These are phyloP conservation scores for Rhytidhysteron rufulum DNA, from an alignment of 2,329 filamentous ascomycete species.

Conservation along the genomic window DNA sequence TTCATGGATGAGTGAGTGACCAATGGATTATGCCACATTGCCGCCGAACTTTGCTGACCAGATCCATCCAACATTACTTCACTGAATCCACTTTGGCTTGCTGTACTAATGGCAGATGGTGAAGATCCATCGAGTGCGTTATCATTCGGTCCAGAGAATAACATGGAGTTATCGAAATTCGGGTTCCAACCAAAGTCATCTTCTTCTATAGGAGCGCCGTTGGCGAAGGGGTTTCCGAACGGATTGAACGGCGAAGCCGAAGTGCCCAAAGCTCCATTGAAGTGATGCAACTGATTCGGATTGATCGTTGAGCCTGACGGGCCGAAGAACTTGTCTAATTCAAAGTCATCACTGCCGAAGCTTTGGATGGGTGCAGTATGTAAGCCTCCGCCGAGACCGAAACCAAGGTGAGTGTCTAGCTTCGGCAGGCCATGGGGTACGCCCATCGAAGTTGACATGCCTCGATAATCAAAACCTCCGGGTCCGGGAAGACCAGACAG, in stretches of 20 bases:
- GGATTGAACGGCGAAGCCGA: conserved; percentile 46
- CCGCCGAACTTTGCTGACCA: conserved; percentile 33
- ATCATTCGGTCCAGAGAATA: conserved; percentile 58
- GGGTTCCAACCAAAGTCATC: conserved; percentile 87
- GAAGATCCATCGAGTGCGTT: conserved; percentile 88
- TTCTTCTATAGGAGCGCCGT: conserved; percentile 58
- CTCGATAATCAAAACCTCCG: conserved; percentile 62
- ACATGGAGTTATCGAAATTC: conserved; percentile 69
- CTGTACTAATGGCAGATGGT: conserved; percentile 91
- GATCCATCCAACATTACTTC: conserved; percentile 84
- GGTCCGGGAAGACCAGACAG: conserved; percentile 60
- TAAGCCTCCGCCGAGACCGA: conserved; percentile 65
- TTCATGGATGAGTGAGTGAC: conserved; percentile 66
- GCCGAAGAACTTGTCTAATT: conserved; percentile 69
- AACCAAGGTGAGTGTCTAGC: conserved; percentile 73
- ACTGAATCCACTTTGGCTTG: conserved; percentile 85
- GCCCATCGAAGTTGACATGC: conserved; percentile 66
- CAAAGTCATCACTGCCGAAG: conserved; percentile 56
- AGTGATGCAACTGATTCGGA: conserved; percentile 75
- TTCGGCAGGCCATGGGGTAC: conserved; percentile 69
- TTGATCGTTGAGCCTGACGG: conserved; percentile 58
- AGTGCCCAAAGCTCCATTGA: conserved; percentile 69
- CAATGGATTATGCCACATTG: conserved; percentile 44
- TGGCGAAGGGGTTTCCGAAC: conserved; percentile 51
- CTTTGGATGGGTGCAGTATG: conserved; percentile 69